A percentile compares a stretch with the other conserved stretches of the same genome.
Conservation (phyloP, 495 filamentous ascomycete species). For the Annulohypoxylon moriforme region DNA sequence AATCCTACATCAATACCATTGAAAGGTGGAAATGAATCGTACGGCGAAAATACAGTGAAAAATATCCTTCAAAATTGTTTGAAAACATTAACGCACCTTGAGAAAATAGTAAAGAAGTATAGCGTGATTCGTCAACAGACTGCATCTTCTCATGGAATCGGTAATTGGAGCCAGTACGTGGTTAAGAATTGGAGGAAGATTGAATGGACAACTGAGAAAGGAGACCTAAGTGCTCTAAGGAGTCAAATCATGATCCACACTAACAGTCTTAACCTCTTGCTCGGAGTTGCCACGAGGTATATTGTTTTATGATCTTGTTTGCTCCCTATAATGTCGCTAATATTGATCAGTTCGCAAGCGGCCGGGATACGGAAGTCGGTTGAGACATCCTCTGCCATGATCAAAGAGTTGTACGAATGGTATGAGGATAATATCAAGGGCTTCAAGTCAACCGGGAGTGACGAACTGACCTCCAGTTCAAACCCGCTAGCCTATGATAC, state of each 20-base stretch:
- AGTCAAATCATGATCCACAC: conserved; percentile 10
- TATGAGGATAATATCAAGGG: conserved; percentile 4
- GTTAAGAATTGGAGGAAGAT: conserved; percentile 9
- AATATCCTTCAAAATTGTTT: conserved; percentile 9
- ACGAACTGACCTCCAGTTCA: neutral
- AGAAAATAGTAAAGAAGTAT: conserved; percentile 3
- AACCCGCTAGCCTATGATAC: neutral
- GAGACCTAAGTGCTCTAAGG: neutral
- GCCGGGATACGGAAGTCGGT: neutral
- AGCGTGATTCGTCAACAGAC: neutral
- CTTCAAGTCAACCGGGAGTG: neutral
- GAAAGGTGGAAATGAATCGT: neutral
- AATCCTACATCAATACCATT: neutral
- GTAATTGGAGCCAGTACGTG: neutral
- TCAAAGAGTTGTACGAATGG: conserved; percentile 12
- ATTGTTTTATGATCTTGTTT: neutral
- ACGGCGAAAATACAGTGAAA: neutral
- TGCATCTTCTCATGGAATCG: neutral
- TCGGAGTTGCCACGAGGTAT: conserved; percentile 4
- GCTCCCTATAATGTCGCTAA: neutral
- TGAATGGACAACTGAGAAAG: conserved; percentile 15
- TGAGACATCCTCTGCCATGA: conserved; percentile 7
- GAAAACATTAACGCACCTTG: conserved; percentile 2
- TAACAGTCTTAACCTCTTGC: conserved; percentile 9
- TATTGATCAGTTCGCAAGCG: neutral